These are phyloP conservation scores for Trypanosoma caninum DNA, from an alignment of 208 protist species.

Conservation along the genomic window DNA sequence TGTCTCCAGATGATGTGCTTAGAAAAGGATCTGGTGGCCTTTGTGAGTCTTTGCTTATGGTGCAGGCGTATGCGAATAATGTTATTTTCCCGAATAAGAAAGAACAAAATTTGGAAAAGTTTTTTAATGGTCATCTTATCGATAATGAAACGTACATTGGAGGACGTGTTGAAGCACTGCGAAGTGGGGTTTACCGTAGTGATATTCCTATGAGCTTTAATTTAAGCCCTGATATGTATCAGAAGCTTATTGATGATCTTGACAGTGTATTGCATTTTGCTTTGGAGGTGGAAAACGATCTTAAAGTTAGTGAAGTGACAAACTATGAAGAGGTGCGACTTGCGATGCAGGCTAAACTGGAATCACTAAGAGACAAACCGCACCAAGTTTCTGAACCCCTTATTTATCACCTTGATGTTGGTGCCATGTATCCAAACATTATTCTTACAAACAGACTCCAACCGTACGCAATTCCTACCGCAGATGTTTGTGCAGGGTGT, in stretches of 20 bases:
- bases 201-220: constrained; percentile 96
- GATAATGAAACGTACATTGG: constrained; percentile 99
- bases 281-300: constrained; percentile 85
- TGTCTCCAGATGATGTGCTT: constrained; percentile 98
- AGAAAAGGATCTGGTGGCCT: constrained; percentile 98
- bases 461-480: constrained; percentile 94
- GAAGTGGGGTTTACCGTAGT: constrained; percentile 96
- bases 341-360: constrained; percentile 76
- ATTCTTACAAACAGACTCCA: constrained; percentile 99
- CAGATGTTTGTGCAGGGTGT: constrained; percentile 96
- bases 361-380: constrained; percentile 84
- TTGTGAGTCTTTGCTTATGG: constrained; percentile 99
- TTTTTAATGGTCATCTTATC: constrained; percentile 98
- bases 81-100: constrained; percentile 99
- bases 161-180: constrained; percentile 93
- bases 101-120: constrained; percentile 78
- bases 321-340: constrained; percentile 92
- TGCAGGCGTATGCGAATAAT: constrained; percentile 96
- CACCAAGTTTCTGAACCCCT: constrained; percentile 86
- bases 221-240: constrained; percentile 89
- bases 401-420: constrained; percentile 99
- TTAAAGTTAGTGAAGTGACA: constrained; percentile 86
- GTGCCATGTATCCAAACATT: constrained; percentile 99
- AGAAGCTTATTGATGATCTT: constrained; percentile 93
- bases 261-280: constrained; percentile 92